These are phyloP conservation scores for Primulina tabacum DNA, from an alignment of 257 asterid species.

Conservation along the genomic window DNA sequence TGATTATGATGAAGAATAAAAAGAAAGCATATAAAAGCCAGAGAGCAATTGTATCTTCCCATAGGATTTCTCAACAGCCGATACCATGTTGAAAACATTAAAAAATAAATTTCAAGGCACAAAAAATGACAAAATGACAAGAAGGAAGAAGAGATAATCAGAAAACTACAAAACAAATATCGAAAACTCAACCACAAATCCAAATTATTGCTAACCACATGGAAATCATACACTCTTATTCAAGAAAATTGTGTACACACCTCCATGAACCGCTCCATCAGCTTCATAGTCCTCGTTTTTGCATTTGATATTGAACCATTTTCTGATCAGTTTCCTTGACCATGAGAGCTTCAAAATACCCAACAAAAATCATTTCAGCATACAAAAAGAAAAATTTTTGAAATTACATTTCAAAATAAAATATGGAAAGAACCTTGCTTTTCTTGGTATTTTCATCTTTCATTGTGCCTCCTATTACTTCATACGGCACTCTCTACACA, in stretches of 20 bases:
- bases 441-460: slow-evolving; percentile 76
- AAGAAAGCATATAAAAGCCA: slow-evolving; percentile 38
- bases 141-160: slow-evolving; percentile 7
- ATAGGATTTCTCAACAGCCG: slow-evolving; percentile 26
- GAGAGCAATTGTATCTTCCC: slow-evolving; percentile 27
- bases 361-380: slow-evolving; percentile 40
- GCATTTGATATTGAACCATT: slow-evolving; percentile 82
- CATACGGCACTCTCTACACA: not conserved
- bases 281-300: slow-evolving; percentile 64
- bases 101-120: slow-evolving; percentile 22
- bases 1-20: slow-evolving; percentile 14
- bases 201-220: not conserved
- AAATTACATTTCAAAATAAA: slow-evolving; percentile 9
- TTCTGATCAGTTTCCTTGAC: slow-evolving; percentile 80
- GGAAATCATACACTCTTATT: not conserved
- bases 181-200: not conserved
- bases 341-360: slow-evolving; percentile 74
- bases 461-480: slow-evolving; percentile 59
- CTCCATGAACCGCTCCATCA: slow-evolving; percentile 73
- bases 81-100: slow-evolving; percentile 15
- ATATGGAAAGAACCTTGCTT: slow-evolving; percentile 57
- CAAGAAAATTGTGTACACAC: slow-evolving; percentile 40
- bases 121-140: slow-evolving; percentile 24
- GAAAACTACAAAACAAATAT: slow-evolving; percentile 16
- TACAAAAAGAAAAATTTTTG: slow-evolving; percentile 14